Conservation (phyloP, 805 yeast species). For the Candida ipomoeae region DNA sequence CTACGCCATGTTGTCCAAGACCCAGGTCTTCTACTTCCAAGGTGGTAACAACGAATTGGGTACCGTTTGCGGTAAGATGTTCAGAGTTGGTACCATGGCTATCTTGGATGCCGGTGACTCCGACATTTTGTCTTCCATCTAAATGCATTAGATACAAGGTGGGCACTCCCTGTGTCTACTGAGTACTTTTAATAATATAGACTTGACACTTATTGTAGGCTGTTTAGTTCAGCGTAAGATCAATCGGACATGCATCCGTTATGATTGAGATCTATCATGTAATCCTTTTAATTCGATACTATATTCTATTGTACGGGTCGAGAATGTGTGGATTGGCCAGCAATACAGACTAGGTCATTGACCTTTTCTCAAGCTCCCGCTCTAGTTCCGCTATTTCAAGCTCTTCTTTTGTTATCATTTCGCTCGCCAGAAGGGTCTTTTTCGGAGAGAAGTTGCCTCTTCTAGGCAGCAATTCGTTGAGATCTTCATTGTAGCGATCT, state of each 20-base stretch:
- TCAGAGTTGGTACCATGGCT: slow-evolving; percentile 98
- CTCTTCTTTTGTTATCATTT: slow-evolving; percentile 43
- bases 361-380: slow-evolving; percentile 22
- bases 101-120: slow-evolving; percentile 99
- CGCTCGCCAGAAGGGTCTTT: slow-evolving; percentile 27
- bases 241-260: too few species aligned
- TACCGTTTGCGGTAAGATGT: slow-evolving; percentile 99
- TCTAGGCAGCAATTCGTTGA: slow-evolving; percentile 21
- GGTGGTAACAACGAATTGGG: slow-evolving; percentile 99
- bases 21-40: slow-evolving; percentile 96
- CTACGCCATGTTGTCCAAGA: slow-evolving; percentile 99
- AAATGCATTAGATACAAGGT: slow-evolving; percentile 6
- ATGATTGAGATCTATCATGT: too few species aligned
- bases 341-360: background rate
- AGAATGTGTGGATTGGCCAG: slow-evolving; percentile 1
- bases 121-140: slow-evolving; percentile 79
- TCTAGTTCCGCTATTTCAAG: slow-evolving; percentile 43
- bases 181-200: slow-evolving; percentile 1
- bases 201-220: background rate
- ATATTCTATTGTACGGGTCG: background rate
- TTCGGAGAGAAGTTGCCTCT: slow-evolving; percentile 7
- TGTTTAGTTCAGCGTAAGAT: too few species aligned
- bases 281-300: background rate
- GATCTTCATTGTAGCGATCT: slow-evolving; percentile 25
- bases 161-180: background rate